Evolutionary conservation across 1,139 yeast species (phyloP).

Genomic region (Torulaspora pretoriensis): DNA sequence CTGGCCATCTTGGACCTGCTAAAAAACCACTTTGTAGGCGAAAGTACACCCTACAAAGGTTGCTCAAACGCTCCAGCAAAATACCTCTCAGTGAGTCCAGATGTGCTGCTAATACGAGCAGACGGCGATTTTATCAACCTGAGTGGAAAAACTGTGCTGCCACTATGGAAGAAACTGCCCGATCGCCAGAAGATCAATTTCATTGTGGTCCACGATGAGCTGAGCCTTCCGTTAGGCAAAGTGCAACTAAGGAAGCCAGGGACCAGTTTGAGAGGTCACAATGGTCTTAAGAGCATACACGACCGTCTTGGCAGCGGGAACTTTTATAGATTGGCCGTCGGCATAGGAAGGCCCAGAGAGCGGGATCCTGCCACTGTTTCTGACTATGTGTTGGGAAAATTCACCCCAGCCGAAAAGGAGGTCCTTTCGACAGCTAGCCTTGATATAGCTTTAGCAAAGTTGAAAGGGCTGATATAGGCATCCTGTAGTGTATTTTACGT

Average conservation of each 20-base stretch:
- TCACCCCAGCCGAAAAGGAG: conserved; percentile 40
- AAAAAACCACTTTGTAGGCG: conserved; percentile 18
- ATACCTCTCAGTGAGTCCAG: conserved; percentile 16
- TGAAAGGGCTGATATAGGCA: conserved; percentile 4
- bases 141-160: conserved; percentile 52
- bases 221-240: conserved; percentile 61
- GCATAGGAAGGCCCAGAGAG: conserved; percentile 62
- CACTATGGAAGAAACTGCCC: conserved; percentile 45
- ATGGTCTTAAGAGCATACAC: conserved; percentile 64
- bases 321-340: conserved; percentile 53
- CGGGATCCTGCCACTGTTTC: conserved; percentile 47
- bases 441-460: conserved; percentile 12
- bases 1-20: conserved; percentile 24
- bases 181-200: conserved; percentile 39
- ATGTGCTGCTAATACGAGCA: conserved; percentile 47
- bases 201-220: conserved; percentile 71
- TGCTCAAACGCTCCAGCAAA: conserved; percentile 20
- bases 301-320: conserved; percentile 38
- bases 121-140: conserved; percentile 58
- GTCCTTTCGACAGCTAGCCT: conserved; percentile 12
- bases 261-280: conserved; percentile 70
- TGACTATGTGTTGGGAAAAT: conserved; percentile 55
- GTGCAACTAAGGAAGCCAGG: conserved; percentile 54
- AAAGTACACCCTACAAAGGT: conserved; percentile 17
- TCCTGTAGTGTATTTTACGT: not conserved